A percentile compares a stretch with the other conserved stretches of the same genome.
These are phyloP conservation scores for Pythium dissotocum DNA, from an alignment of 352 stramenopile species.

Conservation along the genomic window DNA sequence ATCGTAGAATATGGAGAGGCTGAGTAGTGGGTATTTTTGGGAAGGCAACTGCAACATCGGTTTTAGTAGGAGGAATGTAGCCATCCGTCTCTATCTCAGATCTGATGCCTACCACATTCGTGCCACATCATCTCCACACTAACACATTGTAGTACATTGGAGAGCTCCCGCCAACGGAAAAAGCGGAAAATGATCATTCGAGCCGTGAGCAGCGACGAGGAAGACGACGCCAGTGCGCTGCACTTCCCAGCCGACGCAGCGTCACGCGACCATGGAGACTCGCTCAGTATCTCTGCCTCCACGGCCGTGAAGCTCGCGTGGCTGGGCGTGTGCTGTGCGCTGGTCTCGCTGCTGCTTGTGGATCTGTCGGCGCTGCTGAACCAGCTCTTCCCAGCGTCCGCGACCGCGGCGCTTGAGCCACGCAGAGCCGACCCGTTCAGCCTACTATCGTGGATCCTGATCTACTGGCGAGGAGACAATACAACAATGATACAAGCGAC, in stretches of 20 bases:
- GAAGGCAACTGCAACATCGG: too few relatives aligned
- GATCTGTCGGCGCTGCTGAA: constrained; percentile 55
- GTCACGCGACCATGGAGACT: neutral
- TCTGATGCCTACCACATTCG: neutral
- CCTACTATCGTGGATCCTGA: neutral
- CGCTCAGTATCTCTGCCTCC: constrained; percentile 8
- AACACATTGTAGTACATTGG: neutral
- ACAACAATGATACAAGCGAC: constrained; percentile 1
- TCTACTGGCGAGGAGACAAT: neutral
- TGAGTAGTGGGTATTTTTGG: neutral
- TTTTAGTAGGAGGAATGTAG: constrained; percentile 3
- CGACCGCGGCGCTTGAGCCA: neutral
- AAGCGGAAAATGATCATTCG: constrained; percentile 74
- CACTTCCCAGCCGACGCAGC: constrained; percentile 3
- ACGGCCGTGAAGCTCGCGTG: constrained; percentile 39
- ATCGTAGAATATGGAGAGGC: neutral
- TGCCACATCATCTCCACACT: neutral
- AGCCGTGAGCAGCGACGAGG: constrained; percentile 49
- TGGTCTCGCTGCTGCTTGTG: constrained; percentile 57
- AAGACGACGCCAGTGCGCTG: constrained; percentile 30
- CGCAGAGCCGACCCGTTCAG: constrained; percentile 19
- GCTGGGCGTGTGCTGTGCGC: constrained; percentile 39
- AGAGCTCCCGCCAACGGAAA: neutral
- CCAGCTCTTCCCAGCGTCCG: constrained; percentile 12
- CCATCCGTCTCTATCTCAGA: neutral